Base-by-base conservation (phyloP, 2,329 filamentous ascomycete genomes). In the Calonectria multiphialidica region DNA sequence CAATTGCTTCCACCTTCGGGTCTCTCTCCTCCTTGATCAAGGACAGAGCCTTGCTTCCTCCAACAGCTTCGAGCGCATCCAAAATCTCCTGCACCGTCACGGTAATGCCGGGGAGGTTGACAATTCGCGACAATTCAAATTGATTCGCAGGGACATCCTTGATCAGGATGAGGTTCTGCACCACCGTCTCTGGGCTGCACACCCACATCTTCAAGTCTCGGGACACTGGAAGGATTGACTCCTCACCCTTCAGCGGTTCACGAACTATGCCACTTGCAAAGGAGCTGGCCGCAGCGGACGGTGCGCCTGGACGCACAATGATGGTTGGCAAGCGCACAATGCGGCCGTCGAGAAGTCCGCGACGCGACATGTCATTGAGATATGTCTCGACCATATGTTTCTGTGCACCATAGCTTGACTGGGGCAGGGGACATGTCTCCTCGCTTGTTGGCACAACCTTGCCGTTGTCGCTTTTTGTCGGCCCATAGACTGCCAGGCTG, bases 191-290 rank as follows among this genome's bases (percentile, higher is more conserved):
- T 0, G 88, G 87, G 61, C 87, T 88, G 76, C 87, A 89, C 8
- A 90, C 79, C 87, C 88, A 89, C 23, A 86, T 86, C 40, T 83
- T 81, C 75, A 88, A 87, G 12, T 87, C 82, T 66, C 82, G 80
- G 25, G 86, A 81, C 23, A 88, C 83, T 4, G 89, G 86, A 2
- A 90, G 83, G 1, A 85, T 75, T 21, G 83, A 86, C 49, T 85
- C 80, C 40, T 84, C 77, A 13, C 88, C 89, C 6, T 78, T 73
- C 33, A 87, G 81, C 12, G 88, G 84, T 49, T 92, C 90, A 10
- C 90, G 85, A 53, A 92, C 88, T 77, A 93, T 92, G 0, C 90
- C 90, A 5, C 85, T 89, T 2, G 90, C 85, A 76, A 92, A 92
- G 0, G 87, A 90, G 9, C 87, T 89, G 2, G 90, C 90, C 0